Evolutionary conservation across 495 filamentous ascomycete species (phyloP).

Genomic region (Podospora fimiseda): DNA sequence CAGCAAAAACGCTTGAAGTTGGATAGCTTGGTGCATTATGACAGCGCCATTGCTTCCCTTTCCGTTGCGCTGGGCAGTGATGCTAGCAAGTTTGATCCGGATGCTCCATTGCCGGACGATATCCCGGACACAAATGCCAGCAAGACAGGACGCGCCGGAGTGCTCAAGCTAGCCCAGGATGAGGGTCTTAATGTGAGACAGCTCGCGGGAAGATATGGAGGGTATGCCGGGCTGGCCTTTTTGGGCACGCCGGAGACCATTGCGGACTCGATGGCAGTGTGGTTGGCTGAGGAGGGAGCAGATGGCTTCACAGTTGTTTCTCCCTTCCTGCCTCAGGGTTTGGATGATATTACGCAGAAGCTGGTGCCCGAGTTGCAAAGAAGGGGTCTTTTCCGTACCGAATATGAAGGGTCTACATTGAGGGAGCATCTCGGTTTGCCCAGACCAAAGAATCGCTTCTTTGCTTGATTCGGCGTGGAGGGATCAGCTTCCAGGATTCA

Average conservation of each 20-base stretch:
- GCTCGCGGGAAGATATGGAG: constrained; percentile 45
- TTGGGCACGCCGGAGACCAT: constrained; percentile 44
- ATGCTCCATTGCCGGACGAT: constrained; percentile 41
- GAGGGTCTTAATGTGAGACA: constrained; percentile 45
- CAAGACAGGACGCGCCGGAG: constrained; percentile 41
- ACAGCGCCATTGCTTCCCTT: constrained; percentile 50
- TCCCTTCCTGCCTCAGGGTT: constrained; percentile 45
- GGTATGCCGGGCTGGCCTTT: constrained; percentile 47
- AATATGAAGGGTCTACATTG: constrained; percentile 36
- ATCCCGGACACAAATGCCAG: constrained; percentile 49
- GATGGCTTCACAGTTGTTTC: constrained; percentile 46
- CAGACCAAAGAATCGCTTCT: constrained; percentile 47
- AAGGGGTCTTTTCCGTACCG: constrained; percentile 44
- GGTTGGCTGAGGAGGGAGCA: constrained; percentile 39
- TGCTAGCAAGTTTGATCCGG: constrained; percentile 42
- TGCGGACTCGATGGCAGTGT: constrained; percentile 43
- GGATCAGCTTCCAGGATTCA: neutral
- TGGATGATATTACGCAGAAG: constrained; percentile 44
- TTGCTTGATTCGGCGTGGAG: constrained; percentile 22
- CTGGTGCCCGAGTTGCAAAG: constrained; percentile 48
- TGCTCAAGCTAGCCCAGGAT: constrained; percentile 35
- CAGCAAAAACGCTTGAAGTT: constrained; percentile 42
- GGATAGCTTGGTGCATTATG: constrained; percentile 50
- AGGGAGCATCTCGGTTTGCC: constrained; percentile 48
- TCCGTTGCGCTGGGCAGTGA: constrained; percentile 44